These are phyloP conservation scores for Calocybe gangraenosa DNA, from an alignment of 768 basidiomycete species.

Conservation along the genomic window DNA sequence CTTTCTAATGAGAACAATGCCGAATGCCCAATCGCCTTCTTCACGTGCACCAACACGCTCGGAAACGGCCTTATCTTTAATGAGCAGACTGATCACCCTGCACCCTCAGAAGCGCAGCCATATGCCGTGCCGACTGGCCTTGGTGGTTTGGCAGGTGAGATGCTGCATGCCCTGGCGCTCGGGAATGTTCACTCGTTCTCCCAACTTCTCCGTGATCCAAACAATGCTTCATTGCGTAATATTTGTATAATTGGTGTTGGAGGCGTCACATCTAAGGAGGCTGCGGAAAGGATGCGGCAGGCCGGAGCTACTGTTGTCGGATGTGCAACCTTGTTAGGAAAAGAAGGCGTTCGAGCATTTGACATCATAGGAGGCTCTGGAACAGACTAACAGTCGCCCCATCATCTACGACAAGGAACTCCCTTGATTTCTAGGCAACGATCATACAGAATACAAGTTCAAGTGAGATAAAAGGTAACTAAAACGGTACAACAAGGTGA, in stretches of 20 bases:
- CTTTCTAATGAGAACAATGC: conserved; percentile 5
- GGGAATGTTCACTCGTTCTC: conserved; percentile 72
- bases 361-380: conserved; percentile 30
- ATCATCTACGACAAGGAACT: too few relatives aligned
- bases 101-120: conserved; percentile 10
- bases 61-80: conserved; percentile 64
- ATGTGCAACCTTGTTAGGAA: conserved; percentile 49
- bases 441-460: too few relatives aligned
- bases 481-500: too few relatives aligned
- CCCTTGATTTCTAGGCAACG: too few relatives aligned
- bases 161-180: conserved; percentile 70
- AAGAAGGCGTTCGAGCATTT: conserved; percentile 50
- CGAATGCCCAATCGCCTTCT: conserved; percentile 55
- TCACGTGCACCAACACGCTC: conserved; percentile 80
- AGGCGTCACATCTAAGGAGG: conserved; percentile 63
- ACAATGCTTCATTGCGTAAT: conserved; percentile 32
- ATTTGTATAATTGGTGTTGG: conserved; percentile 79
- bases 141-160: conserved; percentile 76
- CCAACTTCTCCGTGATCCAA: conserved; percentile 40
- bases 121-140: conserved; percentile 63
- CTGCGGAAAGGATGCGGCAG: conserved; percentile 61
- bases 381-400: not conserved
- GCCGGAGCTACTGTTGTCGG: conserved; percentile 76
- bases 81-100: conserved; percentile 36
- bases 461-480: too few relatives aligned